Conservation (phyloP, 306 rosid genomes). For the Cicer bijugum region DNA sequence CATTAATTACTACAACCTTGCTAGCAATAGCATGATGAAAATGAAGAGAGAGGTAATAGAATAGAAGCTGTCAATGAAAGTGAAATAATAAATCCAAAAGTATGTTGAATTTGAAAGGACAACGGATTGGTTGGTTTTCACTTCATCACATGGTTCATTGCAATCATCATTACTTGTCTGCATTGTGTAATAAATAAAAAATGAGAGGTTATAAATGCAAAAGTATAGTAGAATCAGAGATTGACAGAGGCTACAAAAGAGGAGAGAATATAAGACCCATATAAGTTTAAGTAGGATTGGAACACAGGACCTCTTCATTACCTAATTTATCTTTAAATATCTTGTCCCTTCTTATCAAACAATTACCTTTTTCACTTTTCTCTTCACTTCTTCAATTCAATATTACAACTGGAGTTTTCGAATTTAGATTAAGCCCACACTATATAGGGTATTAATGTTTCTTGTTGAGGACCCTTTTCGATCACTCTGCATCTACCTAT, state of each 20-base stretch:
- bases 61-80: constrained; percentile 61
- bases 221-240: constrained; percentile 41
- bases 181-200: constrained; percentile 45
- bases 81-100: constrained; percentile 51
- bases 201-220: constrained; percentile 53
- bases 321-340: constrained; percentile 45
- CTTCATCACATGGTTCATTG: constrained; percentile 44
- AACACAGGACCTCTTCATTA: constrained; percentile 37
- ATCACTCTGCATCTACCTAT: constrained; percentile 8
- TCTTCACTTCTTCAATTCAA: constrained; percentile 26
- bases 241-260: constrained; percentile 37
- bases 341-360: constrained; percentile 43
- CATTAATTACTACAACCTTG: constrained; percentile 46
- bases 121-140: constrained; percentile 49
- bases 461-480: not conserved
- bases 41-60: constrained; percentile 24
- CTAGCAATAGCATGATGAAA: constrained; percentile 41
- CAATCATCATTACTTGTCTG: constrained; percentile 51
- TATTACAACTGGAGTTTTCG: constrained; percentile 39
- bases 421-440: constrained; percentile 1
- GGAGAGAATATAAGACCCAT: constrained; percentile 49
- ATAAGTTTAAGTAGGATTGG: constrained; percentile 39
- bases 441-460: constrained; percentile 15
- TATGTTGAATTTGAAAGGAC: constrained; percentile 67
- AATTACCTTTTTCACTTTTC: constrained; percentile 2